Conservation (phyloP, 164 flowering plant species). For the Sedum album region DNA sequence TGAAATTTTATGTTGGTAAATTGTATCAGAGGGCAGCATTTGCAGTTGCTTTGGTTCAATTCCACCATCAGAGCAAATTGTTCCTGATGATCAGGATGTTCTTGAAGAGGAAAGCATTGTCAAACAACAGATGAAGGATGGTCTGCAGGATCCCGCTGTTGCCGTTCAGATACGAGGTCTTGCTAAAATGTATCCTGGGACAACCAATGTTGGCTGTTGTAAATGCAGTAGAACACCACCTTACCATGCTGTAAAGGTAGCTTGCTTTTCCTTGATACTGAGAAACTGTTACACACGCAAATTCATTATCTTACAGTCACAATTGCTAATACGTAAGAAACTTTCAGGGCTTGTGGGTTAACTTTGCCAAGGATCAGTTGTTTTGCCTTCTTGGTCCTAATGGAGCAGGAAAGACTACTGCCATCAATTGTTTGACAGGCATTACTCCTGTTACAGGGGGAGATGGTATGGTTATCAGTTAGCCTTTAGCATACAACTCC, state of each 20-base stretch:
- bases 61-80: conserved; percentile 38
- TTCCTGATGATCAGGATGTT: conserved; percentile 84
- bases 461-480: conserved; percentile 52
- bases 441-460: conserved; percentile 84
- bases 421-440: conserved; percentile 90
- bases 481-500: no score
- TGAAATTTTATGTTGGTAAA: conserved; percentile 1
- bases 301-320: neutral
- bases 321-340: neutral
- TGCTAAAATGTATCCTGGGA: neutral
- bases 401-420: conserved; percentile 96
- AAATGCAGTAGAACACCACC: conserved; percentile 57
- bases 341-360: conserved; percentile 81
- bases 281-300: no score
- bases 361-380: conserved; percentile 72
- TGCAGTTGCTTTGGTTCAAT: conserved; percentile 57
- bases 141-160: neutral
- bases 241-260: conserved; percentile 86
- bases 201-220: conserved; percentile 43
- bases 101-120: conserved; percentile 57
- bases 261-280: no score
- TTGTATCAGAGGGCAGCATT: conserved; percentile 54
- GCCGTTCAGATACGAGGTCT: neutral
- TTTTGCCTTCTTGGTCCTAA: conserved; percentile 99
- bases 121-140: neutral